Evolutionary conservation across 2,329 filamentous ascomycete genomes (phyloP).

Genomic region (Hortaea werneckii): DNA sequence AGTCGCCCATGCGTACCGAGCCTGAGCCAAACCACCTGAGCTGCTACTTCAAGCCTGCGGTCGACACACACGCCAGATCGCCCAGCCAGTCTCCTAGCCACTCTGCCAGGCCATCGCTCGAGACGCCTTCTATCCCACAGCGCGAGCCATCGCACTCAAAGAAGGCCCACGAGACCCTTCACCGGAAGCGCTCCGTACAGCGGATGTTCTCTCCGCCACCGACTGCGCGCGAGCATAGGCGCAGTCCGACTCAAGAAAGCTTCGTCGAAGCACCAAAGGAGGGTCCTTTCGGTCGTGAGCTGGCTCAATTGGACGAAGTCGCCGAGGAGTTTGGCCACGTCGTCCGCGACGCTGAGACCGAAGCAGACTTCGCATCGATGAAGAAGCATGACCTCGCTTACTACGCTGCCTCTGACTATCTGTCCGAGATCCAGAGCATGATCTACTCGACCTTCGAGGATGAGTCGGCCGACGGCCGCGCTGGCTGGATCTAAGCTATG

Average conservation of each 20-base stretch:
- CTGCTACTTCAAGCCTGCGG: conserved; percentile 47
- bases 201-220: conserved; percentile 28
- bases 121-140: conserved; percentile 61
- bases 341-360: conserved; percentile 51
- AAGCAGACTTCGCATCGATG: conserved; percentile 59
- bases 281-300: conserved; percentile 77
- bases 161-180: conserved; percentile 67
- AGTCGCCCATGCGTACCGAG: conserved; percentile 31
- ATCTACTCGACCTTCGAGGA: conserved; percentile 37
- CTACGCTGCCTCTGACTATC: conserved; percentile 72
- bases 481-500: conserved; percentile 7
- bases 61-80: conserved; percentile 18
- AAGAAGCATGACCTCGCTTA: conserved; percentile 58
- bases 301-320: conserved; percentile 85
- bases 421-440: conserved; percentile 65
- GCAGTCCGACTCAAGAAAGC: conserved; percentile 8
- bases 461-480: conserved; percentile 16
- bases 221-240: conserved; percentile 27
- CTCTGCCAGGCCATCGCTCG: conserved; percentile 34
- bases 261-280: conserved; percentile 33
- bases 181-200: conserved; percentile 54
- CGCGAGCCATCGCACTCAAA: conserved; percentile 83
- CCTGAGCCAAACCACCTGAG: conserved; percentile 46
- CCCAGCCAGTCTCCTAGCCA: conserved; percentile 48
- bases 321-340: conserved; percentile 69